phyloP scores from a whole-genome alignment of 177 flowering plant genomes.

The Telopea speciosissima region DNA sequence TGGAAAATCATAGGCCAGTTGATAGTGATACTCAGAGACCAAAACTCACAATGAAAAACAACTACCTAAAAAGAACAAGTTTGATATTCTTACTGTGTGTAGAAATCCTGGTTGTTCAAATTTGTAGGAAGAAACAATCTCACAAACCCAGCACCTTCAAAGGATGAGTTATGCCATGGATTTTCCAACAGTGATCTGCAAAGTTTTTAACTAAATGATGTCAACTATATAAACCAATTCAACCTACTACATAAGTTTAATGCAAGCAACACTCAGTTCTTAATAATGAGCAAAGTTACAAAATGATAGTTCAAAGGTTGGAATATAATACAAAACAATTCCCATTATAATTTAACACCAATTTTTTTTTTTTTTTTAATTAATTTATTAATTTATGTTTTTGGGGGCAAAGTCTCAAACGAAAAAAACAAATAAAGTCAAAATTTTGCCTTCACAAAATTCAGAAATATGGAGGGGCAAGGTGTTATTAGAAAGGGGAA shows the following conservation, averaged over 20 bases:
- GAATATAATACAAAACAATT: background rate
- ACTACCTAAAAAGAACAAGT: background rate
- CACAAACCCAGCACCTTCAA: conserved; percentile 92
- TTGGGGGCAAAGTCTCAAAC: too few species aligned
- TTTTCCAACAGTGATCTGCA: conserved; percentile 80
- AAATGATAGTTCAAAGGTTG: conserved; percentile 8
- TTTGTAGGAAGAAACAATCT: conserved; percentile 93
- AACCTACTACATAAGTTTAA: background rate
- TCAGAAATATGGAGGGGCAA: too few species aligned
- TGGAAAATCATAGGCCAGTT: conserved; percentile 7
- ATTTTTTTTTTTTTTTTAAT: too few species aligned
- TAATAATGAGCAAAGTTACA: background rate
- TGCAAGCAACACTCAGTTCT: background rate
- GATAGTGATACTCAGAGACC: background rate
- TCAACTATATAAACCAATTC: background rate
- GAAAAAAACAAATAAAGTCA: too few species aligned
- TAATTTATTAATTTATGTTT: too few species aligned
- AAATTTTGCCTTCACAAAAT: too few species aligned
- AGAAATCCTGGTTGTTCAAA: conserved; percentile 71
- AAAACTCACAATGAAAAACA: conserved; percentile 6
- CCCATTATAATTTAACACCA: background rate
- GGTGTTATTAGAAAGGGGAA: too few species aligned
- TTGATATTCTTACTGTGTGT: conserved; percentile 51
- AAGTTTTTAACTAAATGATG: conserved; percentile 6
- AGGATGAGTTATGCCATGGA: conserved; percentile 95